Conservation (phyloP, 1,284 basidiomycete genomes). For the Leccinum griseonigrum region DNA sequence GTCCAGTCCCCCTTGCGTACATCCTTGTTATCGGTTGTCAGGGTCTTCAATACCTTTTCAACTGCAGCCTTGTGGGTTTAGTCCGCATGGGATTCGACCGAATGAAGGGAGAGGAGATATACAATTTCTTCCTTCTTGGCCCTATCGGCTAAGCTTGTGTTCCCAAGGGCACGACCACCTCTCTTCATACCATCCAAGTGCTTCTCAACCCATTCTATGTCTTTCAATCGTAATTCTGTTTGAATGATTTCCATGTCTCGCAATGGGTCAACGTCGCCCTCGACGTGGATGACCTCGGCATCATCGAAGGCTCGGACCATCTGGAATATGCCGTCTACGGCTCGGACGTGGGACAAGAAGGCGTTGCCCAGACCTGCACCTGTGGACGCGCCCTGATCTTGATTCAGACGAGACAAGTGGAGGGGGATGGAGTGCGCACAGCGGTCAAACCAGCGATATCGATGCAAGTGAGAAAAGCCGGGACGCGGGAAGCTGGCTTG, state of each 20-base stretch:
- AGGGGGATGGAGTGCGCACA: constrained; percentile 43
- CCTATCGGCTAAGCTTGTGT: constrained; percentile 86
- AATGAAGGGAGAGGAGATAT: constrained; percentile 29
- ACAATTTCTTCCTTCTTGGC: constrained; percentile 97
- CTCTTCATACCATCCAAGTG: constrained; percentile 80
- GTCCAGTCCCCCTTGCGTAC: constrained; percentile 94
- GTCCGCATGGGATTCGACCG: constrained; percentile 13
- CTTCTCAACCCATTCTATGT: constrained; percentile 99
- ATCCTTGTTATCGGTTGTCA: constrained; percentile 87
- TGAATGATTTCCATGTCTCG: constrained; percentile 99
- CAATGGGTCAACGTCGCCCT: constrained; percentile 94
- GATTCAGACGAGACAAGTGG: constrained; percentile 17
- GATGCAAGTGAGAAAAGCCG: constrained; percentile 96
- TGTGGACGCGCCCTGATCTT: constrained; percentile 84
- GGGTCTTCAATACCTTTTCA: constrained; percentile 80
- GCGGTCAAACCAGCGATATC: constrained; percentile 98
- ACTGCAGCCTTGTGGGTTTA: constrained; percentile 62
- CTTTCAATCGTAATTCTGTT: constrained; percentile 92
- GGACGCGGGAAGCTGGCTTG: constrained; percentile 87
- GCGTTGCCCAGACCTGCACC: constrained; percentile 98
- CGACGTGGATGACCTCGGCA: constrained; percentile 98
- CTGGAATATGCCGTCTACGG: constrained; percentile 99
- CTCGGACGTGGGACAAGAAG: constrained; percentile 96
- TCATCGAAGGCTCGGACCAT: constrained; percentile 98
- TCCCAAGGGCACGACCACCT: constrained; percentile 68